Percentiles rank a stretch among this genome's conserved stretches.
phyloP scores from a whole-genome alignment of 2,329 filamentous ascomycete genomes.

The Hypoxylon sp. region DNA sequence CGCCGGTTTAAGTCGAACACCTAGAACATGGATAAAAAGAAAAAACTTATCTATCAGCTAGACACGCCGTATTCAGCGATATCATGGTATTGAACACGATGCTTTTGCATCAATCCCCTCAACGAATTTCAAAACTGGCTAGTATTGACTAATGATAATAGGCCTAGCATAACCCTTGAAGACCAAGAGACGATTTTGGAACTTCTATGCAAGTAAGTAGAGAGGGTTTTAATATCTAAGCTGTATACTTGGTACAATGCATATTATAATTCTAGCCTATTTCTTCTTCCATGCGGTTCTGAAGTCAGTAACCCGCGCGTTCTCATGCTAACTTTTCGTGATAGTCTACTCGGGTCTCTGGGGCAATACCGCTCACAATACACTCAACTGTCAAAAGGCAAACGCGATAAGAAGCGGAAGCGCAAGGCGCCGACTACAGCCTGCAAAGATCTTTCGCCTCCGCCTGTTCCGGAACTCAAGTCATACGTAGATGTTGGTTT shows the following conservation, averaged over 20 bases:
- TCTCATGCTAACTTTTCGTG: conserved; percentile 31
- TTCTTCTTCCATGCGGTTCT: background rate
- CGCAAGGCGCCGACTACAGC: conserved; percentile 54
- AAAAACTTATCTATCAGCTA: conserved; percentile 74
- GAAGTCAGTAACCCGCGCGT: background rate
- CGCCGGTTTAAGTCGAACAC: background rate
- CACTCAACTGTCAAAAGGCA: conserved; percentile 72
- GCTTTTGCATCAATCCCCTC: background rate
- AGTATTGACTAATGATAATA: conserved; percentile 53
- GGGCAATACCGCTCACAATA: conserved; percentile 72
- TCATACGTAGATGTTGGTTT: conserved; percentile 75
- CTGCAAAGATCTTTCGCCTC: conserved; percentile 43
- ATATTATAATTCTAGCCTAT: background rate
- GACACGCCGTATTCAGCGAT: conserved; percentile 75
- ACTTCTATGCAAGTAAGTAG: conserved; percentile 74
- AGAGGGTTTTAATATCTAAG: background rate
- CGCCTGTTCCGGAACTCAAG: conserved; percentile 67
- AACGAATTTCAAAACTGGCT: background rate
- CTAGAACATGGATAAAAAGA: conserved; percentile 63
- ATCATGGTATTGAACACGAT: conserved; percentile 66
- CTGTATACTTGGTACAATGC: background rate
- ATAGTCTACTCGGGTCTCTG: conserved; percentile 74
- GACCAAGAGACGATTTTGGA: conserved; percentile 77
- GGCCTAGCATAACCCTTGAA: conserved; percentile 71
- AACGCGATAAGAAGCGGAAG: conserved; percentile 69